Evolutionary conservation across 768 basidiomycete genomes (phyloP).

Genomic region (Lactarius psammicola): DNA sequence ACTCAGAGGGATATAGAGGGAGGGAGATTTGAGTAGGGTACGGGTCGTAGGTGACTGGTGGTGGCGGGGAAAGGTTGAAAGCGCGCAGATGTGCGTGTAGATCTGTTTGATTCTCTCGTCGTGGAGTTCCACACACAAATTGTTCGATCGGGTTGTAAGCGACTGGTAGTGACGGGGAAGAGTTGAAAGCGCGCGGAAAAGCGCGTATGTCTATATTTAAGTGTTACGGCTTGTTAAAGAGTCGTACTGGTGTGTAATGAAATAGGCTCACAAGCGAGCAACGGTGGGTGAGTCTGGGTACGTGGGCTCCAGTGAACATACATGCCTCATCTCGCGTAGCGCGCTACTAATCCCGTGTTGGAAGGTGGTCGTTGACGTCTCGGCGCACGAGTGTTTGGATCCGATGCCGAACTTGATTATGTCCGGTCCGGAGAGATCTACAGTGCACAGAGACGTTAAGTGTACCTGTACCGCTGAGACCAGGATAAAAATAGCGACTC

Average conservation of each 20-base stretch:
- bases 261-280: constrained; percentile 22
- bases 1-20: constrained; percentile 38
- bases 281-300: constrained; percentile 9
- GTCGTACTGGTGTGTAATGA: background rate
- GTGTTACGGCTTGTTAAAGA: constrained; percentile 8
- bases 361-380: constrained; percentile 71
- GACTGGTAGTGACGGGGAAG: background rate
- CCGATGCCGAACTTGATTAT: constrained; percentile 92
- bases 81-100: background rate
- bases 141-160: too few relatives aligned
- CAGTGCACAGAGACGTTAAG: constrained; percentile 28
- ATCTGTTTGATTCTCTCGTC: too few relatives aligned
- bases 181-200: background rate
- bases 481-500: constrained; percentile 34
- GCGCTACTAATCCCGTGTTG: constrained; percentile 59
- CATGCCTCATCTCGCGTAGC: constrained; percentile 62
- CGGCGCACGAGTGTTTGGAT: constrained; percentile 68
- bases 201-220: background rate
- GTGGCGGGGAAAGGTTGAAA: background rate
- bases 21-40: constrained; percentile 38
- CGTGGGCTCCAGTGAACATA: constrained; percentile 28
- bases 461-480: background rate
- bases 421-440: constrained; percentile 78
- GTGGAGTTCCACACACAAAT: too few relatives aligned
- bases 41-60: background rate